These are phyloP conservation scores for Saccharomycopsis fermentans DNA, from an alignment of 805 yeast species.

Conservation along the genomic window DNA sequence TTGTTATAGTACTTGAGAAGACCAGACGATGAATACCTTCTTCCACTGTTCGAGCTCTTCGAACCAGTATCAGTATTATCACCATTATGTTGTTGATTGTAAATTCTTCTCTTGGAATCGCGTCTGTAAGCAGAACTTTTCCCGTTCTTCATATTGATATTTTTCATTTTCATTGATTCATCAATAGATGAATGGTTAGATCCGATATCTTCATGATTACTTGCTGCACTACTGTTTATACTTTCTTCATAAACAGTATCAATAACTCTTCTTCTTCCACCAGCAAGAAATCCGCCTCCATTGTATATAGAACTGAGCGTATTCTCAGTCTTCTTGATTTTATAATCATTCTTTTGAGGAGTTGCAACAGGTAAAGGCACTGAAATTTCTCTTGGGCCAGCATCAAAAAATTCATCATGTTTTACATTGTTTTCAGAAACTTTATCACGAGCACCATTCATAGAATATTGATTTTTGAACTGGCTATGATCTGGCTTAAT, in stretches of 20 bases:
- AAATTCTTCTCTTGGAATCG: background rate
- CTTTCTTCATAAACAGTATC: slow-evolving; percentile 20
- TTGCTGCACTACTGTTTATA: slow-evolving; percentile 1
- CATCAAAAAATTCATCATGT: background rate
- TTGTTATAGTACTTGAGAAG: slow-evolving; percentile 12
- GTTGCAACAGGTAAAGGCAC: background rate
- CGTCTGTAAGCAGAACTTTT: background rate
- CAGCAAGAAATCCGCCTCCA: background rate
- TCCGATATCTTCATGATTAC: background rate
- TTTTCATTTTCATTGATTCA: background rate
- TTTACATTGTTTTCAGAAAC: background rate
- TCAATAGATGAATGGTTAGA: background rate
- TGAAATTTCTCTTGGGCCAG: background rate
- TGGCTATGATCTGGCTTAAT: background rate
- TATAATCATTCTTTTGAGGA: background rate
- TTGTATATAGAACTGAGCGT: background rate
- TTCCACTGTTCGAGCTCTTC: background rate
- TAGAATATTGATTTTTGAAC: slow-evolving; percentile 7
- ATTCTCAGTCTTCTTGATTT: background rate
- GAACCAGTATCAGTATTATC: no score
- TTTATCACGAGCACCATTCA: slow-evolving; percentile 1
- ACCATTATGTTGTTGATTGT: background rate
- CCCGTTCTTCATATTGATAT: background rate
- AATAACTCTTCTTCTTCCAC: slow-evolving; percentile 13
- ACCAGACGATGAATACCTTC: slow-evolving; percentile 9